Base-by-base conservation (phyloP, 306 rosid species). In the Datisca glomerata region DNA sequence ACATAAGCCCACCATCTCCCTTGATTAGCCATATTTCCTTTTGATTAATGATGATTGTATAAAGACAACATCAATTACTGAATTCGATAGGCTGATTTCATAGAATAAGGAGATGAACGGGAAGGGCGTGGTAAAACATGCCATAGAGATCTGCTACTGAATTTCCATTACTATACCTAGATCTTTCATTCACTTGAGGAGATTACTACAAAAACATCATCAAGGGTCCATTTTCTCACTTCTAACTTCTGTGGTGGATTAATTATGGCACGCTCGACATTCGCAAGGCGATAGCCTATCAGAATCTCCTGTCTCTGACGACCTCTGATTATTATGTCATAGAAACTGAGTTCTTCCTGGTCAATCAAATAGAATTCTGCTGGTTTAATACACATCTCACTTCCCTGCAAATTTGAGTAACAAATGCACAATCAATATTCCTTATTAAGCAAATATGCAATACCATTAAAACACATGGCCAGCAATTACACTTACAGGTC, bases 331-430 rank as follows among this genome's bases (percentile, higher is more conserved):
- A 89, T 75, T 65, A 89, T 72, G 50, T 89, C 95, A 13, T 77
- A 80, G 57, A 83, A 83, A 60, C 83, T 63, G 4, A 83, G 68
- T 56, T 89, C 97, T 57, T 89, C 95, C 65, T 83, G 95, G 45
- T 89, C 95, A 23, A 74, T 80, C 49, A 89, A 61, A 67, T 89
- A 89, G 69, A 89, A 81, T 18, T 89, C 97, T 6, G 95, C 93
- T 18, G 95, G 83, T 67, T 76, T 83, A 33, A 83, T 89, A 56
- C 89, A 79, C 89, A 80, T 74, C 68, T 89, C 97, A 28, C 61
- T 89, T 36, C 97, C 95, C 97, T 89, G 86, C 64, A 68, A 53
- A 37, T 18, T 19, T 9, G 9, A 48, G 24, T 10, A 43, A 25
- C 25, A 43, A 18, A 44, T 24, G 20, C 10, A 43, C 17, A 45